Conservation (phyloP, 2,329 filamentous ascomycete species). For the Paecilomyces dactylethromorphus region DNA sequence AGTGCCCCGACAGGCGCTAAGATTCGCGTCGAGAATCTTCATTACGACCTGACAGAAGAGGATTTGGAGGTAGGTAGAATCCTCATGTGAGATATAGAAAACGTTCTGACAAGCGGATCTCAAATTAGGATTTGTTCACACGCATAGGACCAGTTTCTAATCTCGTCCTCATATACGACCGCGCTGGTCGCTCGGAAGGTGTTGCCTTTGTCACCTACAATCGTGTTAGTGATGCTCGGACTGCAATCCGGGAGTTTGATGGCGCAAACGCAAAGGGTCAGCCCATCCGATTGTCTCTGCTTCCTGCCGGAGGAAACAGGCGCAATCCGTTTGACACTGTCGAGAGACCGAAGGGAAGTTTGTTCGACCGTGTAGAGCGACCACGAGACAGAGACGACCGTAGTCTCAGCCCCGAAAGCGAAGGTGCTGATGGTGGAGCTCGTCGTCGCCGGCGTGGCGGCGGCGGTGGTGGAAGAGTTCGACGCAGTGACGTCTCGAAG, state of each 20-base stretch:
- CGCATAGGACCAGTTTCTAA: constrained; percentile 66
- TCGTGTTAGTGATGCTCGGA: constrained; percentile 60
- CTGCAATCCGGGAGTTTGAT: constrained; percentile 74
- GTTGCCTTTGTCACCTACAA: constrained; percentile 79
- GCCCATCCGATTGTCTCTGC: constrained; percentile 67
- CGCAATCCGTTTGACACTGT: constrained; percentile 45
- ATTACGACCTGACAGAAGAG: constrained; percentile 82
- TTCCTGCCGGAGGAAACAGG: constrained; percentile 43
- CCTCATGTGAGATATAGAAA: background rate
- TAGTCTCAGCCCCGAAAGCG: constrained; percentile 37
- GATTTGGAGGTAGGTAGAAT: constrained; percentile 64
- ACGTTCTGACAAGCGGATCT: background rate
- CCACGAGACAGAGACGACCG: constrained; percentile 33
- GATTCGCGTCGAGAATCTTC: constrained; percentile 79
- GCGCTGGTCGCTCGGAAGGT: constrained; percentile 80
- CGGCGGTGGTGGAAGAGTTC: constrained; percentile 36
- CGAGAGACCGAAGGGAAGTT: constrained; percentile 49
- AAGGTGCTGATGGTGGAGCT: constrained; percentile 22
- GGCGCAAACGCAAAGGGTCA: constrained; percentile 86
- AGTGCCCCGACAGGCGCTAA: constrained; percentile 58
- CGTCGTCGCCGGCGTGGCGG: constrained; percentile 36
- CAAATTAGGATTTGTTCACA: constrained; percentile 65
- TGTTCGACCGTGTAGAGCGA: constrained; percentile 58
- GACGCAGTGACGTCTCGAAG: constrained; percentile 49
- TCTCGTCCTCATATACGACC: constrained; percentile 73